Conservation (phyloP, 305 asterid genomes). For the Plantago rigida region DNA sequence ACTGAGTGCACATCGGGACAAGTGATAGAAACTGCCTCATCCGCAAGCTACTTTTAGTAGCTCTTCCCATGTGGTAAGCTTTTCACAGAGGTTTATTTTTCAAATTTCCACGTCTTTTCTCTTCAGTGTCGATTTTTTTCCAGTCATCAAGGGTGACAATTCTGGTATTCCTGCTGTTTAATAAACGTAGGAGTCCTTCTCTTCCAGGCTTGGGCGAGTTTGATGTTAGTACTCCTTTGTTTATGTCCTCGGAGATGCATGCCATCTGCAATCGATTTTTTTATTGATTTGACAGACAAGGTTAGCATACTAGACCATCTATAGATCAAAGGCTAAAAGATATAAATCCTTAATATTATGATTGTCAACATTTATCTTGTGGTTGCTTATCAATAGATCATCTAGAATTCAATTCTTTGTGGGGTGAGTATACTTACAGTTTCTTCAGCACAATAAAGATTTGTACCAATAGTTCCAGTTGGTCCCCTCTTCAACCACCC, state of each 20-base stretch:
- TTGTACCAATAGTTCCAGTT: constrained; percentile 73
- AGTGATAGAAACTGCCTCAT: constrained; percentile 20
- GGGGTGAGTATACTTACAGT: constrained; percentile 46
- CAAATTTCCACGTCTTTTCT: constrained; percentile 48
- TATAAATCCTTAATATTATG: not conserved
- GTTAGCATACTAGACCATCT: constrained; percentile 11
- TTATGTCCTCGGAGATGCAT: constrained; percentile 56
- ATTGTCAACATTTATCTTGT: not conserved
- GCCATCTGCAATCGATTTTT: constrained; percentile 43
- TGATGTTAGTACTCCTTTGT: constrained; percentile 37
- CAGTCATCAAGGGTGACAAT: constrained; percentile 50
- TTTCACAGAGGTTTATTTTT: constrained; percentile 65
- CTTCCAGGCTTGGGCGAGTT: constrained; percentile 51
- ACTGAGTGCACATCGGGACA: not conserved
- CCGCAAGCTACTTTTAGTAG: constrained; percentile 43
- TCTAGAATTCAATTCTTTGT: constrained; percentile 7
- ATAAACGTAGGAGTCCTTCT: constrained; percentile 49
- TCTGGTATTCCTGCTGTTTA: constrained; percentile 44
- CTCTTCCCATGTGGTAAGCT: constrained; percentile 63
- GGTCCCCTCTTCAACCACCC: constrained; percentile 99
- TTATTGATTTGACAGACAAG: constrained; percentile 5
- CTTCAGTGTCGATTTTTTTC: constrained; percentile 66
- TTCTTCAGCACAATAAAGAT: constrained; percentile 75
- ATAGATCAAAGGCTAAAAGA: not conserved
- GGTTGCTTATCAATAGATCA: constrained; percentile 8